Evolutionary conservation across 192 early-diverging fungal species (phyloP), one percentile per base, ranked within the genome.

Genomic region (Rhizophagus clarus): DNA sequence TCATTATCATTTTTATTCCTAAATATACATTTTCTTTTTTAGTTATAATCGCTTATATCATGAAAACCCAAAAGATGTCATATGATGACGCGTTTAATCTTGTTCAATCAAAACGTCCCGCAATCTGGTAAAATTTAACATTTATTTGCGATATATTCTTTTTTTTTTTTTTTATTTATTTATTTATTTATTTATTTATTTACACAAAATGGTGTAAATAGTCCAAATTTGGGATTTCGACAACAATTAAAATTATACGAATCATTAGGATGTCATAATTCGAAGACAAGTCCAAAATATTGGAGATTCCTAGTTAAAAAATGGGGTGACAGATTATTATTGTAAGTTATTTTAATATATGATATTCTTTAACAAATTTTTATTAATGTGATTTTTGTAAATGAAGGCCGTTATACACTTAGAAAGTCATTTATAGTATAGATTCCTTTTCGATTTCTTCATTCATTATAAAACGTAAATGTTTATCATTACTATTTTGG

Each of bases 21-120:
- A n/a, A n/a, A n/a, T n/a, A n/a, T n/a, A n/a, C n/a, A 37, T 24
- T 14, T 49, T 2, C 49, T 42, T 72, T 28, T 47, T 37, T 61
- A 74, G 73, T 77, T 28, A 37, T 42, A 1, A 77, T 77, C 34
- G 56, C 75, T 7, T 77, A 77, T 77, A 40, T 77, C 5, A 77
- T 77, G 75, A 77, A 40, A 42, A 17, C 29, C 5, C 29, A 22
- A 3, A 26, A 64, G 28, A 45, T 77, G 10, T 14, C n/a, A 42
- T 66, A 31, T 37, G 37, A 62, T 28, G 34, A 32, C 20, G 61
- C 61, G 4, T 26, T 34, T 11, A 0, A 40, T 3, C 37, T 47
- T 64, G 75, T 77, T 64, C 10, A 26, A 0, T 40, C 34, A 12
- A 77, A 64, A 42, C 34, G 74, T 4, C 15, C 74, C 7, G 28